Evolutionary conservation across 2,329 filamentous ascomycete species (phyloP).

Genomic region (Thelonectria rubi): DNA sequence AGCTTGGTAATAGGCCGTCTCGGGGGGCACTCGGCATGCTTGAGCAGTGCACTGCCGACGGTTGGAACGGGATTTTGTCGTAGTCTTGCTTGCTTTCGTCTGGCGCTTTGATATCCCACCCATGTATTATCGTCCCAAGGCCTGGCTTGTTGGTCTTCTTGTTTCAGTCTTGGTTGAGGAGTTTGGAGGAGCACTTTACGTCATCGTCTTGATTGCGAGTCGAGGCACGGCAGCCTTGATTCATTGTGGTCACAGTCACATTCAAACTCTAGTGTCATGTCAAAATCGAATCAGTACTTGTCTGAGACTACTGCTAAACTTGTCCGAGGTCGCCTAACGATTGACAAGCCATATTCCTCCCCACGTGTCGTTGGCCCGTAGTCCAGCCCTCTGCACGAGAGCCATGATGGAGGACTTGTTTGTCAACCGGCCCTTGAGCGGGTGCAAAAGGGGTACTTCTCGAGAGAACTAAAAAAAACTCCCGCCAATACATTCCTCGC

Average conservation of each 20-base stretch:
- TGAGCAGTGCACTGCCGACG: slow-evolving; percentile 2
- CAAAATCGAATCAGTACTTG: slow-evolving; percentile 44
- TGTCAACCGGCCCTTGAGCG: slow-evolving; percentile 28
- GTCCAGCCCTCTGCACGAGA: slow-evolving; percentile 40
- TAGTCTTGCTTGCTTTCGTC: slow-evolving; percentile 8
- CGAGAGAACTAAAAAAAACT: slow-evolving; percentile 30
- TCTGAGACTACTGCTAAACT: slow-evolving; percentile 48
- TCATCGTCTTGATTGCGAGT: too few species aligned
- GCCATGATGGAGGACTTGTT: slow-evolving; percentile 26
- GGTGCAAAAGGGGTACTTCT: slow-evolving; percentile 40
- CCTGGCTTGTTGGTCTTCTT: slow-evolving; percentile 2
- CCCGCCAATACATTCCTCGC: slow-evolving; percentile 39
- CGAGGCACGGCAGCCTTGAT: too few species aligned
- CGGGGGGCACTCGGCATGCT: neutral
- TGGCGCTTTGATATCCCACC: slow-evolving; percentile 31
- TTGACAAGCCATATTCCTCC: slow-evolving; percentile 45
- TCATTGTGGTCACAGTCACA: too few species aligned
- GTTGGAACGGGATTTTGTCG: neutral
- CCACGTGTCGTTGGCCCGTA: slow-evolving; percentile 45
- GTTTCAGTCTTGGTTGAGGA: neutral
- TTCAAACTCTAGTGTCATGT: slow-evolving; percentile 10
- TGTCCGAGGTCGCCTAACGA: slow-evolving; percentile 47
- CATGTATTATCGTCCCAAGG: neutral
- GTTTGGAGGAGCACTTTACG: slow-evolving; percentile 3
- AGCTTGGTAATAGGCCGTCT: slow-evolving; percentile 2